phyloP scores from a whole-genome alignment of 352 stramenopile species.

The Globisporangium acanthophoron region DNA sequence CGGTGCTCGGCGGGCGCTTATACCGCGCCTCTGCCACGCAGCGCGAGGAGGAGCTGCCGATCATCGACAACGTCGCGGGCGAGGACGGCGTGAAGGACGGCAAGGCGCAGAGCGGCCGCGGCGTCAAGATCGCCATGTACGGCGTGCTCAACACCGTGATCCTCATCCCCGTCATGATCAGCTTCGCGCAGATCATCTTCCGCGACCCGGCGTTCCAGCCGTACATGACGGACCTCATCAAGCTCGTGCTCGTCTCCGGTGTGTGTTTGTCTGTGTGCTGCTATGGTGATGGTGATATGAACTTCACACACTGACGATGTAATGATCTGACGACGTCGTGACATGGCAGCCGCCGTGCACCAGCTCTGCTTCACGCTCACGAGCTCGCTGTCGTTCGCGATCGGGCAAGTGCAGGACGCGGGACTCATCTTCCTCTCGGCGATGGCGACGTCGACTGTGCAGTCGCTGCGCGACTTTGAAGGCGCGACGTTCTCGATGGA shows the following conservation, averaged over 20 bases:
- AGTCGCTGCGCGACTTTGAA: constrained; percentile 55
- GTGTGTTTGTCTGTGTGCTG: not conserved
- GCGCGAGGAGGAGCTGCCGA: constrained; percentile 9
- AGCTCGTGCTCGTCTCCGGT: constrained; percentile 90
- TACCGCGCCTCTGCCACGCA: constrained; percentile 4
- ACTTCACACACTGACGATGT: not conserved
- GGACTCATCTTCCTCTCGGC: constrained; percentile 98
- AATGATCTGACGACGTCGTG: not conserved
- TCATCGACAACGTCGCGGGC: not conserved
- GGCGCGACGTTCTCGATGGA: constrained; percentile 68
- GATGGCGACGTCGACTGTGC: constrained; percentile 91
- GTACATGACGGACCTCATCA: constrained; percentile 90
- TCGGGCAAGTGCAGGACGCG: constrained; percentile 98
- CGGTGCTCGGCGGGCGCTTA: constrained; percentile 6
- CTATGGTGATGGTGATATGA: too few species aligned
- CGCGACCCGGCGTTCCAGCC: constrained; percentile 87
- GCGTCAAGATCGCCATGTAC: constrained; percentile 74
- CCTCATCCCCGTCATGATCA: constrained; percentile 86
- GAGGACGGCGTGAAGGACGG: not conserved
- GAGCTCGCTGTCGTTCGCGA: constrained; percentile 94
- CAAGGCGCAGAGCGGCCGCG: constrained; percentile 15
- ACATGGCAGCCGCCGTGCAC: constrained; percentile 50
- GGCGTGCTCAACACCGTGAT: constrained; percentile 94
- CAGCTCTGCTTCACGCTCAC: constrained; percentile 84
- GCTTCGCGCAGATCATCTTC: constrained; percentile 97